phyloP scores from a whole-genome alignment of 352 stramenopile species.

The Pythium utonaiense region DNA sequence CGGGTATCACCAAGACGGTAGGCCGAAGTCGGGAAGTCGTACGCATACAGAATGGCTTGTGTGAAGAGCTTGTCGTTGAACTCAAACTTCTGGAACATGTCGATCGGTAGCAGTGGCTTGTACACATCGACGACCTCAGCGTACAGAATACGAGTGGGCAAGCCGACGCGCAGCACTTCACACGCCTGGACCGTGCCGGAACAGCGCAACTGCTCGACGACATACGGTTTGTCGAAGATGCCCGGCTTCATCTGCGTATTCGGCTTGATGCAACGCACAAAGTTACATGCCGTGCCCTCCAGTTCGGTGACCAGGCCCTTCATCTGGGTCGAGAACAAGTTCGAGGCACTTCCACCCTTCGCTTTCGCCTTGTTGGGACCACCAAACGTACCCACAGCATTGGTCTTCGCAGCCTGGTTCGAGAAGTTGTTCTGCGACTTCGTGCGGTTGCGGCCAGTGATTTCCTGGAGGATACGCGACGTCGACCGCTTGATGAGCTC shows the following conservation, averaged over 20 bases:
- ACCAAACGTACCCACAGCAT: constrained; percentile 33
- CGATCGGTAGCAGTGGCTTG: constrained; percentile 54
- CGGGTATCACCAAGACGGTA: constrained; percentile 80
- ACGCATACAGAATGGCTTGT: constrained; percentile 74
- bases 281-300: constrained; percentile 88
- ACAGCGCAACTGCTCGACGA: constrained; percentile 71
- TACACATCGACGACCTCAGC: constrained; percentile 84
- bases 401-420: constrained; percentile 44
- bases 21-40: constrained; percentile 67
- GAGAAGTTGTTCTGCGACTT: constrained; percentile 39
- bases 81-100: constrained; percentile 70
- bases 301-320: constrained; percentile 79
- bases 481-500: constrained; percentile 79
- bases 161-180: constrained; percentile 72
- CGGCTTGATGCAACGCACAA: constrained; percentile 95
- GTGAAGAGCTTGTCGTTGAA: constrained; percentile 87
- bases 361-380: constrained; percentile 41
- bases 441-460: constrained; percentile 47
- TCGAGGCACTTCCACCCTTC: constrained; percentile 67
- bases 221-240: constrained; percentile 70
- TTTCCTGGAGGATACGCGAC: constrained; percentile 66
- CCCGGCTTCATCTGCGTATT: constrained; percentile 93
- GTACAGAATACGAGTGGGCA: constrained; percentile 85
- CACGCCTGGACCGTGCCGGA: constrained; percentile 77
- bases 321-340: constrained; percentile 82